These are phyloP conservation scores for Neurospora sublineolata DNA, from an alignment of 495 filamentous ascomycete genomes.

Conservation along the genomic window DNA sequence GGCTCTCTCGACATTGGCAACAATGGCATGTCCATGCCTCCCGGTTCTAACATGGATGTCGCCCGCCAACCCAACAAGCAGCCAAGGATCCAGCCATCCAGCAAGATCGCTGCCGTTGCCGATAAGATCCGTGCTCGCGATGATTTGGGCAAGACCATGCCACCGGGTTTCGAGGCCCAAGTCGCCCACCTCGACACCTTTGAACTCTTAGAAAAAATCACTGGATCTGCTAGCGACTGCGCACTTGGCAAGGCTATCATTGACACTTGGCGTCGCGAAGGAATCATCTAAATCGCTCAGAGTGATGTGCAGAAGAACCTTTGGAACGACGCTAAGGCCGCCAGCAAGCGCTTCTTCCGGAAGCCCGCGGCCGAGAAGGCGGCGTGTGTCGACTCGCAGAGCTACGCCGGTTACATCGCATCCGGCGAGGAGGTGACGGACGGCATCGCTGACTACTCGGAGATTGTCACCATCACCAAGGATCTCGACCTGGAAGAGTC, in stretches of 20 bases:
- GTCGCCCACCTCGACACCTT: constrained; percentile 26
- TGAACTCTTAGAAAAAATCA: constrained; percentile 20
- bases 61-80: constrained; percentile 1
- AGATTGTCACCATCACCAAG: constrained; percentile 38
- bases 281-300: constrained; percentile 34
- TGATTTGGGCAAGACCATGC: constrained; percentile 17
- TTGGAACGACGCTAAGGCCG: constrained; percentile 18
- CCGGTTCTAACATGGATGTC: constrained; percentile 7
- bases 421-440: constrained; percentile 39
- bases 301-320: constrained; percentile 11
- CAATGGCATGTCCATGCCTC: constrained; percentile 9
- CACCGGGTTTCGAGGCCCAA: constrained; percentile 24
- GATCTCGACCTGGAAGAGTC: constrained; percentile 25
- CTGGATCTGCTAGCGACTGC: constrained; percentile 13
- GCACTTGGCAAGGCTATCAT: constrained; percentile 27
- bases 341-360: constrained; percentile 28
- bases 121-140: background rate
- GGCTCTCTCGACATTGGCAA: background rate
- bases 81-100: background rate
- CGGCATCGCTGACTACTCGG: constrained; percentile 35
- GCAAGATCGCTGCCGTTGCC: background rate
- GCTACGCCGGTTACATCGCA: constrained; percentile 36
- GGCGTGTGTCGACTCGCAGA: constrained; percentile 31
- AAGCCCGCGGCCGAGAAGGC: constrained; percentile 23
- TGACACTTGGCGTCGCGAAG: constrained; percentile 28